Percentiles rank a stretch among this genome's conserved stretches.
These are phyloP conservation scores for Clarireedia paspali DNA, from an alignment of 2,329 filamentous ascomycete species.

Conservation along the genomic window DNA sequence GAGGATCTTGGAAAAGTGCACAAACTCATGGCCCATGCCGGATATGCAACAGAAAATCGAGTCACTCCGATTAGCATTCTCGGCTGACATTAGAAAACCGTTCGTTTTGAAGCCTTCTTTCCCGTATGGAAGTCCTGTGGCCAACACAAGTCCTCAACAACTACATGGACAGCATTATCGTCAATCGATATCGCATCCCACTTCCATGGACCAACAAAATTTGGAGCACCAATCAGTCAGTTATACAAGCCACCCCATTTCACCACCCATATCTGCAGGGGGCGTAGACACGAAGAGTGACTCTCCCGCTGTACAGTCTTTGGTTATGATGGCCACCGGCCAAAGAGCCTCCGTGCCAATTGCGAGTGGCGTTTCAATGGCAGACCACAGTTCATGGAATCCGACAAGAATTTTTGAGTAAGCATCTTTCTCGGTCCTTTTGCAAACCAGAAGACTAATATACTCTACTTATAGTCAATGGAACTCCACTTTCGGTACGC, in stretches of 20 bases:
- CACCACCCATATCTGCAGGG: slow-evolving; percentile 70
- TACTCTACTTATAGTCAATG: slow-evolving; percentile 59
- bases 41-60: slow-evolving; percentile 89
- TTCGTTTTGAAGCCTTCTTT: slow-evolving; percentile 87
- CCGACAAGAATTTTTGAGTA: slow-evolving; percentile 86
- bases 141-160: slow-evolving; percentile 21
- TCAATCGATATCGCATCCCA: slow-evolving; percentile 16
- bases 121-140: slow-evolving; percentile 68
- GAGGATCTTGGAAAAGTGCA: slow-evolving; percentile 83
- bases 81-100: slow-evolving; percentile 72
- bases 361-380: slow-evolving; percentile 30
- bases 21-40: slow-evolving; percentile 75
- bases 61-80: slow-evolving; percentile 83
- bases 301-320: slow-evolving; percentile 63
- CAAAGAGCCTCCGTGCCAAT: slow-evolving; percentile 40
- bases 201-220: slow-evolving; percentile 33
- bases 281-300: slow-evolving; percentile 69
- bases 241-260: slow-evolving; percentile 65
- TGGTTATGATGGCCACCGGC: slow-evolving; percentile 61
- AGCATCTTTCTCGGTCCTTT: slow-evolving; percentile 32
- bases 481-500: slow-evolving; percentile 82
- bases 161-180: slow-evolving; percentile 21
- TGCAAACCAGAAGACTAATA: slow-evolving; percentile 21
- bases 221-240: slow-evolving; percentile 52
- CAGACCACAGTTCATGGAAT: slow-evolving; percentile 69